Conservation (phyloP, 805 yeast genomes). For the Candida awuae region DNA sequence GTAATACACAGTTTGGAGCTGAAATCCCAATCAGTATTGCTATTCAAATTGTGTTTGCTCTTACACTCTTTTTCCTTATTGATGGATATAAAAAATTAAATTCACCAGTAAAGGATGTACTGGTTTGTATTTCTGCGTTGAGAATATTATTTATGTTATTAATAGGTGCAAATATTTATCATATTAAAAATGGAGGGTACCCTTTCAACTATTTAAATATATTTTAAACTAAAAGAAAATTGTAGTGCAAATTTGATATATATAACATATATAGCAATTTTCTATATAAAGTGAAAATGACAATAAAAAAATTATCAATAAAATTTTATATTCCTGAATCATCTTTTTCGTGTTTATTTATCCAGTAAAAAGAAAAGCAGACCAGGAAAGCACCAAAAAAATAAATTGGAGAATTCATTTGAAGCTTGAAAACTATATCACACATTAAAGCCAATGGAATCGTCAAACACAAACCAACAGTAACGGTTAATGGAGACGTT, state of each 20-base stretch:
- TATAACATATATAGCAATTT: neutral
- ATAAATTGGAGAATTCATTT: slow-evolving; percentile 53
- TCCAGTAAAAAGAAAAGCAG: slow-evolving; percentile 71
- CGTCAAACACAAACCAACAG: slow-evolving; percentile 88
- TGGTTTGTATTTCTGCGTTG: neutral
- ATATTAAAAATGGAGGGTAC: slow-evolving; percentile 40
- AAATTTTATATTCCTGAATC: slow-evolving; percentile 29
- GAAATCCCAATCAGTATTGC: slow-evolving; percentile 50
- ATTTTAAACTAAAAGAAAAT: neutral
- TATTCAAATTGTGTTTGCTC: slow-evolving; percentile 42
- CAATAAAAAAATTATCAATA: neutral
- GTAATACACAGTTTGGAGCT: slow-evolving; percentile 60
- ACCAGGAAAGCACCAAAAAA: slow-evolving; percentile 75
- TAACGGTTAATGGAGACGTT: slow-evolving; percentile 91
- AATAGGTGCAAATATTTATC: slow-evolving; percentile 30
- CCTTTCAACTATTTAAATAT: slow-evolving; percentile 33
- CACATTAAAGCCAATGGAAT: slow-evolving; percentile 94
- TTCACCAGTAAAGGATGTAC: neutral
- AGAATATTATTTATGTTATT: slow-evolving; percentile 5
- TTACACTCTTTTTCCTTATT: slow-evolving; percentile 34
- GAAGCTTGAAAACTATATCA: slow-evolving; percentile 66
- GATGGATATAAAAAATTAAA: slow-evolving; percentile 8
- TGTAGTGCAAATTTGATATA: neutral
- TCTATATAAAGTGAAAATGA: neutral
- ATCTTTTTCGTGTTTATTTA: slow-evolving; percentile 69